Evolutionary conservation across 192 early-diverging fungal genomes (phyloP), one percentile per base, ranked within the genome.

Genomic region (Diversispora eburnea): DNA sequence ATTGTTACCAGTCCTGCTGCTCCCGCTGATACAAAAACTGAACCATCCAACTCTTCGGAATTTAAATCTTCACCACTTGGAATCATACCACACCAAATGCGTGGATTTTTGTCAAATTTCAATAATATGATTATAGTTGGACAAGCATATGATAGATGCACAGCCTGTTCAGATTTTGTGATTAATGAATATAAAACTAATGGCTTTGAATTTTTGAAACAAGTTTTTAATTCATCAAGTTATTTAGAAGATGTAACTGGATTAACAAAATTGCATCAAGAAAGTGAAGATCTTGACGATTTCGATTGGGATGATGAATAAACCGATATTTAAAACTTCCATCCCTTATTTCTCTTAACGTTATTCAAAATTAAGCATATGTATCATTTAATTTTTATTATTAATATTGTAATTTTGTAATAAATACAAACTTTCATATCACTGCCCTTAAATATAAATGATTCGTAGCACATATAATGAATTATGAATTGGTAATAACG

Each of bases 31-130:
- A 72, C 73, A 0, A 63, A 74, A 8, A 46, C 9, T 22, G 49
- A 48, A 3, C 51, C 60, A 9, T 72, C 60, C 12, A 63, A 73
- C 9, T 56, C 59, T 6, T 22, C 22, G 4, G 20, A 61, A 2
- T 60, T 54, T 3, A 42, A 42, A 5, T 67, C 70, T 4, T 80
- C 80, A 0, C 69, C 82, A 8, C 71, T 96, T 7, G 95, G 97
- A n/a, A 59, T 87, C 5, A 84, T 96, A 10, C 92, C 93, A 49
- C 97, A 99, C 80, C 97, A 99, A 84, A 93, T 99, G 22, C 86
- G 97, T 47, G 96, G 97, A 20, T 98, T 93, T 72, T 79, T 99
- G 62, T 80, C 85, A 0, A 88, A 93, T 51, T 98, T 96, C 81
- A 89, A 85, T 39, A 94, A 94, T 76, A 80, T 96, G 55, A 71